Base-by-base conservation (phyloP, 768 basidiomycete genomes). In the Hygrophoropsis aurantiaca region DNA sequence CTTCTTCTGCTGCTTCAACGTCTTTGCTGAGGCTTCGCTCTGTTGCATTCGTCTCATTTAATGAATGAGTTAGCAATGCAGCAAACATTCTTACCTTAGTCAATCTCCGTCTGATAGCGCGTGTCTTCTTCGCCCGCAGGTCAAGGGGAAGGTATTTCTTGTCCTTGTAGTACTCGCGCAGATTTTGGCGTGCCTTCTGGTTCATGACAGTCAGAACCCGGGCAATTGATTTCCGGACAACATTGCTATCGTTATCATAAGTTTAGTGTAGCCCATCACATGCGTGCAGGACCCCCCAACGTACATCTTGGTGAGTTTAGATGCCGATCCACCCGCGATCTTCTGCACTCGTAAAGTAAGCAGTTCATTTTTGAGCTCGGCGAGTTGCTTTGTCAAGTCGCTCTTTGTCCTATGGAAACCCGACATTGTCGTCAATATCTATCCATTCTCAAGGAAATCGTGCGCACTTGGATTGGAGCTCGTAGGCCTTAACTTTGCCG, bases 201-300 rank as follows among this genome's bases (percentile, higher is more conserved):
- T 97, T 98, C 80, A 88, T 95, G 61, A 98, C 94, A 36, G 97
- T 99, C 74, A 97, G 71, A 57, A 98, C 94, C 46, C 97, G 92
- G 54, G 97, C 97, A 66, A 99, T 91, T 56, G 92, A 94, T 77
- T 97, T 98, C 80, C 97, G 94, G 71, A 97, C 92, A 57, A 88
- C 80, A 71, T 86, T 83, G 73, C 97, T 99, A 56, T n/a, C 41
- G 50, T 24, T 49, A 36, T 21, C 13, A 50, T 48, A 25, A 25
- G 35, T 35, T 5, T 24, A 25, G 40, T 40, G 13, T 5, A 24
- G 9, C 11, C 21, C 30, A 16, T 11, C 25, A 26, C 13, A 39
- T 23, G 24, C 2, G 24, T 10, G 9, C 20, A 30, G 3, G 11
- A 42, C 27, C 7, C 11, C 3, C 18, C 3, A 25, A 80, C 87